Base-by-base conservation (phyloP, 371 early-diverging fungal genomes). In the Mucor racemosus region DNA sequence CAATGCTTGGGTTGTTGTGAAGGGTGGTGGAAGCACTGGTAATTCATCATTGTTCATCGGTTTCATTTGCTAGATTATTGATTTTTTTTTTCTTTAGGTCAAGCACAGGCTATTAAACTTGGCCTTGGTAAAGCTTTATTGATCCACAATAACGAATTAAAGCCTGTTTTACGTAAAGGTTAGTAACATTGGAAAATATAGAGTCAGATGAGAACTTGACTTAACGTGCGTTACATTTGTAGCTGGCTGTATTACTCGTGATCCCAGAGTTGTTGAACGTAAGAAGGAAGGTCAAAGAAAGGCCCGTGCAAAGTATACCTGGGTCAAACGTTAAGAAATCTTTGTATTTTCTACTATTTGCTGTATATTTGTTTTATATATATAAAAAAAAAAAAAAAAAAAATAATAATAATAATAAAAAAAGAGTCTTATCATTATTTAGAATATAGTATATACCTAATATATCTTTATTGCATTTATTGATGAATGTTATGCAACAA, bases 231-330 rank as follows among this genome's bases (percentile, higher is more conserved):
- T 50, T 44, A 59, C 15, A 41, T 58, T 44, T 36, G 58, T 74
- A 86, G 94, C 91, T 46, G 93, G 92, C 1, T 86, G 94, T 41
- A 80, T 93, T 50, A 86, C 80, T 36, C 86, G 91, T 41, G 98
- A 99, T 84, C 85, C 88, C 21, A 87, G 98, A 74, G 90, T 87
- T 59, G 97, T 96, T 40, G 99, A 99, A 84, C 89, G 98, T 75
- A 99, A 99, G 84, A 99, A 99, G 92, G 92, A 96, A 55, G 96
- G 96, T 73, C 95, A 94, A 76, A 93, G 93, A 57, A 93, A 92
- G 84, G 97, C 98, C 40, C 88, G 99, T 76, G 95, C 95, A 83
- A 92, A 91, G 84, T 93, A 92, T 84, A 94, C 95, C 48, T 98
- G 98, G 98, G 72, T 72, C 62, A 72, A 72, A 42, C 72, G 72